These are phyloP conservation scores for Crotalaria pallida DNA, from an alignment of 306 rosid genomes.

Conservation along the genomic window DNA sequence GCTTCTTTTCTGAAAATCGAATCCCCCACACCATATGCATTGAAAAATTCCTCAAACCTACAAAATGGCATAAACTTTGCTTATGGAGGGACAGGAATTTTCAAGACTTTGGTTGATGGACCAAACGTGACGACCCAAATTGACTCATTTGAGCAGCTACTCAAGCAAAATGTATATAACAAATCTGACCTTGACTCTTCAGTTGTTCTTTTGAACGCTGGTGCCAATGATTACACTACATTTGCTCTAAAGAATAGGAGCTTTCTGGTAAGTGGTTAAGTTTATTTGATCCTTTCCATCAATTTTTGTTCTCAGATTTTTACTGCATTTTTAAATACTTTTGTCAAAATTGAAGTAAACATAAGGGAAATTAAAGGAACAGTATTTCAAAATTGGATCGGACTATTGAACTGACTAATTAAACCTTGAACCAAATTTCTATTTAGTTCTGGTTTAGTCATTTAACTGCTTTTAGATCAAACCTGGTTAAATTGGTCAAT, in stretches of 20 bases:
- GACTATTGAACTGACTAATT: no score
- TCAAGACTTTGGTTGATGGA: slow-evolving; percentile 22
- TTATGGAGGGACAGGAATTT: slow-evolving; percentile 31
- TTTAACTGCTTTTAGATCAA: no score
- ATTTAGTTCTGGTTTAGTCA: no score
- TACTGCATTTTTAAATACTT: not conserved
- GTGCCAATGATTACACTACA: slow-evolving; percentile 28
- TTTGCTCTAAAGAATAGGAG: not conserved
- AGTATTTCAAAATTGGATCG: not conserved
- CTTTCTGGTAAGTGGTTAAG: slow-evolving; percentile 3
- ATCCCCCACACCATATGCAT: slow-evolving; percentile 13
- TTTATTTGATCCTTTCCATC: not conserved
- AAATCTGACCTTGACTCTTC: slow-evolving; percentile 37
- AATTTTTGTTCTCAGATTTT: not conserved
- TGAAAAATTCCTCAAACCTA: not conserved
- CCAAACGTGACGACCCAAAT: slow-evolving; percentile 34
- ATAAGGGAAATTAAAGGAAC: no score
- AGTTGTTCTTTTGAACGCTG: slow-evolving; percentile 20
- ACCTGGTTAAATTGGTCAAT: no score
- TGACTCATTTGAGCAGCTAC: slow-evolving; percentile 26
- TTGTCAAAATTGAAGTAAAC: not conserved
- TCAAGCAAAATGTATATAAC: slow-evolving; percentile 36
- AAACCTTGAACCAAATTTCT: no score
- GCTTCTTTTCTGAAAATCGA: slow-evolving; percentile 31
- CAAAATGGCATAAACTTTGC: slow-evolving; percentile 30